Conservation (phyloP, 2,329 filamentous ascomycete genomes). For the Sporothrix protearum region DNA sequence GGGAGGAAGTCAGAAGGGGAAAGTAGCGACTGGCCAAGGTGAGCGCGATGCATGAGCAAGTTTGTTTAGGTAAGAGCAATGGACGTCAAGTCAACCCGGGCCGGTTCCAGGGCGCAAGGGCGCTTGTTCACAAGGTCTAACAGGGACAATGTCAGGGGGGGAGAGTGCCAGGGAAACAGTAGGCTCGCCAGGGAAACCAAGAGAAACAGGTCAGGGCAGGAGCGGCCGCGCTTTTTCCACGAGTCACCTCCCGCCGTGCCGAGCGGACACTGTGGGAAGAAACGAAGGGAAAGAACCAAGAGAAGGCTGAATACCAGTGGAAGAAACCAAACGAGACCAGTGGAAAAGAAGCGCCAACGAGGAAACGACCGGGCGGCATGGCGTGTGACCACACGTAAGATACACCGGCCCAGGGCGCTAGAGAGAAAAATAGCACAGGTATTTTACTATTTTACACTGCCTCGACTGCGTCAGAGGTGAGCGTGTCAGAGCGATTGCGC, state of each 20-base stretch:
- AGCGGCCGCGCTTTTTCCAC: background rate
- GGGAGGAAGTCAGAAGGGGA: background rate
- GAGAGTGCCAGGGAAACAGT: no score
- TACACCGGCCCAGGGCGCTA: background rate
- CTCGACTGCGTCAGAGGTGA: background rate
- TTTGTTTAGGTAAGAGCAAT: background rate
- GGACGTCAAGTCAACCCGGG: background rate
- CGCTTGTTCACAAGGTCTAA: background rate
- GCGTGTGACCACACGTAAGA: slow-evolving; percentile 12
- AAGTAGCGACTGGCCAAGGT: background rate
- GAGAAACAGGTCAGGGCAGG: background rate
- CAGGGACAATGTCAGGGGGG: no score
- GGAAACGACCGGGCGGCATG: background rate
- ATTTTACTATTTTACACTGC: background rate
- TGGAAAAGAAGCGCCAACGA: background rate
- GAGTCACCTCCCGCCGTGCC: slow-evolving; percentile 7
- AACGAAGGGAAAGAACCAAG: background rate
- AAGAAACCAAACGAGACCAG: background rate
- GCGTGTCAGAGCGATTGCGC: background rate
- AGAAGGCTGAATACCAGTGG: background rate
- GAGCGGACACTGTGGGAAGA: slow-evolving; percentile 2
- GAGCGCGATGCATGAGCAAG: background rate
- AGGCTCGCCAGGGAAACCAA: no score
- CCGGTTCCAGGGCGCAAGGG: slow-evolving; percentile 5
- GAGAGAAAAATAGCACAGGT: background rate